Evolutionary conservation across 1,284 basidiomycete species (phyloP), one percentile per base, ranked within the genome.

Genomic region (Ceratobasidium sp.): DNA sequence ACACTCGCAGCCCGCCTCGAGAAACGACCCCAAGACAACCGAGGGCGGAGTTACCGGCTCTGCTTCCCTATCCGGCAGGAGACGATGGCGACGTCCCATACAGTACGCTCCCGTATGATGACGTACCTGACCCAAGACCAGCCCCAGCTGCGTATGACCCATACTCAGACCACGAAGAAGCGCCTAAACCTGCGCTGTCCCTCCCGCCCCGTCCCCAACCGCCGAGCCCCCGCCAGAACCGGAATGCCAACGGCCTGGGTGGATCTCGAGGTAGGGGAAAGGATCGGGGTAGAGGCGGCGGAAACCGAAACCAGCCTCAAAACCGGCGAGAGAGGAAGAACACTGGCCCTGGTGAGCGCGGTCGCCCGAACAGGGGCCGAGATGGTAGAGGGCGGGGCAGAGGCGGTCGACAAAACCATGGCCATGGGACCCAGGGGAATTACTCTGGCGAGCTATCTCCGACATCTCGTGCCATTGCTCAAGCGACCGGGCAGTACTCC

Each of bases 381-480:
- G 79, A 82, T 27, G 82, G 80, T 16, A 82, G 83, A 39, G 81
- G 79, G 41, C 76, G 73, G 43, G 14, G 79, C 76, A 14, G 81
- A 66, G 37, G 82, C 78, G 58, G 80, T 68, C 63, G 80, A 63
- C 9, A 80, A 74, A 31, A 80, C 51, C 51, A 80, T 76, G 53
- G 66, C 62, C 61, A 76, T 31, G 13, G 68, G 16, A 53, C 31
- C 56, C 7, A 37, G 11, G 41, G 43, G 68, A 53, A 54, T 48
- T 19, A 77, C 58, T 48, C 31, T 27, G 31, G 43, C 59, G 43
- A 63, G 49, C 61, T 84, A 69, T 86, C 85, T 7, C 85, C 85
- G 22, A 85, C 85, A 2, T 85, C 87, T 13, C 78, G 83, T 59
- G 85, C 84, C 29, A 86, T 85, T 51, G 85, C 86, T 43, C 81